A percentile compares a stretch with the other conserved stretches of the same genome.
phyloP scores from a whole-genome alignment of 2,329 filamentous ascomycete genomes.

The Furcasterigmium furcatum region DNA sequence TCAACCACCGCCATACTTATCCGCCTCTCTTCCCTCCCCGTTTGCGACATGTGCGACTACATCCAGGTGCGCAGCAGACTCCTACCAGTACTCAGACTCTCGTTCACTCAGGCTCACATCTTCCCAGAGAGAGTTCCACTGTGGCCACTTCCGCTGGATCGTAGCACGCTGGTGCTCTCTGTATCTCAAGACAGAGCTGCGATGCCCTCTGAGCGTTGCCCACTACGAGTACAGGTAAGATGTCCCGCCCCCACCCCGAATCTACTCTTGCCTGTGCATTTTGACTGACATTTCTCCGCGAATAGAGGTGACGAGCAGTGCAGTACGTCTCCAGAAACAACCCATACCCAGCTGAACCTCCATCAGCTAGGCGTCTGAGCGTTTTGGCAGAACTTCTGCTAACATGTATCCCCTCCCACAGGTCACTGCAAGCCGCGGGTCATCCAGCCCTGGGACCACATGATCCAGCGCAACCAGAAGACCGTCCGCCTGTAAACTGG shows the following conservation, averaged over 20 bases:
- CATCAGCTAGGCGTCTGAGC: neutral
- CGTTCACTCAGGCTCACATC: neutral
- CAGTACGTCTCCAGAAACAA: constrained; percentile 31
- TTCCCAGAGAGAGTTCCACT: constrained; percentile 47
- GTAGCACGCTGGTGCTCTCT: constrained; percentile 40
- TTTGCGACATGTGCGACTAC: constrained; percentile 48
- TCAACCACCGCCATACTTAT: neutral
- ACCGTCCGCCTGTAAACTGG: constrained; percentile 8
- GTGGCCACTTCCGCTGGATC: constrained; percentile 47
- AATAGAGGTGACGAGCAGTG: constrained; percentile 40
- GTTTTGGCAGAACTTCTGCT: neutral
- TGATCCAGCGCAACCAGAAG: constrained; percentile 29
- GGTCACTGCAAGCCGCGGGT: constrained; percentile 33
- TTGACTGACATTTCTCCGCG: constrained; percentile 17
- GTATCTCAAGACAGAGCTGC: constrained; percentile 39
- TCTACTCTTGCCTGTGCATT: neutral
- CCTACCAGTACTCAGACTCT: constrained; percentile 5
- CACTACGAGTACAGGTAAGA: constrained; percentile 43
- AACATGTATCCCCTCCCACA: constrained; percentile 9
- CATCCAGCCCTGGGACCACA: constrained; percentile 29
- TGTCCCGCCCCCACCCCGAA: no score
- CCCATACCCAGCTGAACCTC: no score
- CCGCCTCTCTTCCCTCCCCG: no score
- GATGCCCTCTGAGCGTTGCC: constrained; percentile 38
- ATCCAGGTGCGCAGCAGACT: constrained; percentile 36